Percentiles rank a stretch among this genome's conserved stretches.
These are phyloP conservation scores for Tremella yokohamensis DNA, from an alignment of 768 basidiomycete species.

Conservation along the genomic window DNA sequence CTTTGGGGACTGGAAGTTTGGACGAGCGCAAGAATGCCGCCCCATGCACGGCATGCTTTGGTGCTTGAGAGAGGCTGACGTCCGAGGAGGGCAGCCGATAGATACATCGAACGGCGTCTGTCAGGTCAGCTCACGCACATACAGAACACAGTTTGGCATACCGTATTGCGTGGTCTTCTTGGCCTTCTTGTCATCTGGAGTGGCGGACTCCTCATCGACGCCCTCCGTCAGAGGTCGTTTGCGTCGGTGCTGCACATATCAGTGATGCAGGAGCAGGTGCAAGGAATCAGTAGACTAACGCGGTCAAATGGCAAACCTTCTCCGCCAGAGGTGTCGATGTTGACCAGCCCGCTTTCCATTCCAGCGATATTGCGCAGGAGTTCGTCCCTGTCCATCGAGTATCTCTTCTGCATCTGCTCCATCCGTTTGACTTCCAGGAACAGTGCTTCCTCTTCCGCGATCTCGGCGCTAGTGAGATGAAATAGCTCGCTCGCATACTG, in stretches of 20 bases:
- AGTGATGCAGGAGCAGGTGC: background rate
- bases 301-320: conserved; percentile 12
- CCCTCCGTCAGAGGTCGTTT: background rate
- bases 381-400: conserved; percentile 83
- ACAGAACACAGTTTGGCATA: conserved; percentile 8
- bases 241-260: conserved; percentile 2
- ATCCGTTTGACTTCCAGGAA: conserved; percentile 91
- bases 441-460: conserved; percentile 90
- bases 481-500: conserved; percentile 83
- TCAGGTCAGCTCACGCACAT: conserved; percentile 2
- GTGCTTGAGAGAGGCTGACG: conserved; percentile 11
- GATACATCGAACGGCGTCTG: conserved; percentile 41
- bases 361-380: conserved; percentile 78
- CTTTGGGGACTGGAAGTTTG: conserved; percentile 76
- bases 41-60: conserved; percentile 37
- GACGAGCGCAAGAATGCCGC: conserved; percentile 81
- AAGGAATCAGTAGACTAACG: conserved; percentile 8
- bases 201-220: conserved; percentile 5
- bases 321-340: conserved; percentile 51
- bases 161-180: conserved; percentile 39
- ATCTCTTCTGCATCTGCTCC: conserved; percentile 83
- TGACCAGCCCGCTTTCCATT: conserved; percentile 78
- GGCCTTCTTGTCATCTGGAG: conserved; percentile 18
- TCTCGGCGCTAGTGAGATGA: conserved; percentile 78
- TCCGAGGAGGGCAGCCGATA: conserved; percentile 37